Conservation (phyloP, 1,284 basidiomycete species). For the Leccinum insolens region DNA sequence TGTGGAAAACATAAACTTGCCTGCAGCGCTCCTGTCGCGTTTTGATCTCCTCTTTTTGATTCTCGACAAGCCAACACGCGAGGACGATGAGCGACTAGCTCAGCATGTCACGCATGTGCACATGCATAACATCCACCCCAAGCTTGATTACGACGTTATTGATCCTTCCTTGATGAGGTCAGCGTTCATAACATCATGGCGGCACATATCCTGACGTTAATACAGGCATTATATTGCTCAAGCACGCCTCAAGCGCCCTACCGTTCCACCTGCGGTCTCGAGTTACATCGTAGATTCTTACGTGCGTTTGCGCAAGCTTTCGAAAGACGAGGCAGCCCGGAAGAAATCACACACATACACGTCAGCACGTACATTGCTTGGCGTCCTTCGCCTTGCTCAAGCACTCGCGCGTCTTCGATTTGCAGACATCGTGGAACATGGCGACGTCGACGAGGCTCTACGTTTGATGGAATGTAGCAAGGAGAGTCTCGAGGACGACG, state of each 20-base stretch:
- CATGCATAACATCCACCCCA: slow-evolving; percentile 92
- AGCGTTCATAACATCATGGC: slow-evolving; percentile 18
- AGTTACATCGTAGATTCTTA: slow-evolving; percentile 96
- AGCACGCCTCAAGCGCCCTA: slow-evolving; percentile 88
- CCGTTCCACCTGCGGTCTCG: slow-evolving; percentile 85
- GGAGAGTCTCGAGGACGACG: slow-evolving; percentile 83
- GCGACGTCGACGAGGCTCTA: slow-evolving; percentile 96
- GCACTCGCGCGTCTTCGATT: slow-evolving; percentile 92
- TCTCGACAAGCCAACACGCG: slow-evolving; percentile 91
- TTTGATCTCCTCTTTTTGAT: slow-evolving; percentile 98
- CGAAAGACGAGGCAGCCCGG: slow-evolving; percentile 89
- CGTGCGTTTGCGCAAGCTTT: slow-evolving; percentile 90
- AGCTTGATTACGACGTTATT: slow-evolving; percentile 82
- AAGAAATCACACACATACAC: slow-evolving; percentile 94
- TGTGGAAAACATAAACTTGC: slow-evolving; percentile 99
- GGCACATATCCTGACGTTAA: slow-evolving; percentile 9
- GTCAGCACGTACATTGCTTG: slow-evolving; percentile 95
- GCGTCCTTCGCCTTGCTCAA: slow-evolving; percentile 92
- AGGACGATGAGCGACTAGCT: slow-evolving; percentile 95
- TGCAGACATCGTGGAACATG: slow-evolving; percentile 76
- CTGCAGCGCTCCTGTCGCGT: slow-evolving; percentile 93
- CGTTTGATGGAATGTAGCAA: slow-evolving; percentile 97
- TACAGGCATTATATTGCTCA: slow-evolving; percentile 92
- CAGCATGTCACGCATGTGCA: slow-evolving; percentile 99
- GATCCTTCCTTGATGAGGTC: slow-evolving; percentile 89